phyloP scores from a whole-genome alignment of 768 basidiomycete species.

The Panellus pusillus region DNA sequence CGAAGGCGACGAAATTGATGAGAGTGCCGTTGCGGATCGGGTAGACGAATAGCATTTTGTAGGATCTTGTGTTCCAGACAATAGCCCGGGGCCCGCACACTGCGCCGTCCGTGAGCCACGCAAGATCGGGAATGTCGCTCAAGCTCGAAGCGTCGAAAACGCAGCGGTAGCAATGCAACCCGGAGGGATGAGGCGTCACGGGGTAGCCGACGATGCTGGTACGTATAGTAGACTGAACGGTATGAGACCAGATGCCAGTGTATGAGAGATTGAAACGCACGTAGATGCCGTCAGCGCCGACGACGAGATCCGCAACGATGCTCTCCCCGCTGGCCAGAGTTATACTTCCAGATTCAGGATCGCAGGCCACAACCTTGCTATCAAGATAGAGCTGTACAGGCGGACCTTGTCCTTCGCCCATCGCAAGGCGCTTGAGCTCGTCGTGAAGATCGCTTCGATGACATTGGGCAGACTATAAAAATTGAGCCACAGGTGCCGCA shows the following conservation, averaged over 20 bases:
- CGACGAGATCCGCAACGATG: conserved; percentile 27
- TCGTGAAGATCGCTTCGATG: conserved; percentile 11
- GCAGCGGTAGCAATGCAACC: conserved; percentile 5
- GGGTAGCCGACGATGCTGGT: conserved; percentile 2
- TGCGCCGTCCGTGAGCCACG: neutral
- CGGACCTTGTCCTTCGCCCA: neutral
- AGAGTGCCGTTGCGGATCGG: conserved; percentile 1
- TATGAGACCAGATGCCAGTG: neutral
- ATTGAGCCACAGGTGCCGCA: neutral
- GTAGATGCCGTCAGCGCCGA: conserved; percentile 18
- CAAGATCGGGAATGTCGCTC: neutral
- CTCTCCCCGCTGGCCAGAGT: conserved; percentile 36
- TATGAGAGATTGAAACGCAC: neutral
- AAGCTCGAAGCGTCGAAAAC: neutral
- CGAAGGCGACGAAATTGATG: conserved; percentile 8
- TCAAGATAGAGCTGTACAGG: conserved; percentile 7
- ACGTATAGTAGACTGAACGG: conserved; percentile 4
- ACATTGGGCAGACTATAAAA: neutral
- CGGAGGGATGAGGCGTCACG: neutral
- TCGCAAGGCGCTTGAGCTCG: conserved; percentile 12
- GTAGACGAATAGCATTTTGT: conserved; percentile 1
- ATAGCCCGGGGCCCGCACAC: no score
- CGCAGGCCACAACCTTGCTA: conserved; percentile 5
- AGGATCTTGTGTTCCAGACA: no score
- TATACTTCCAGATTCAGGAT: conserved; percentile 29